These are phyloP conservation scores for Alternaria sp. DNA, from an alignment of 2,329 filamentous ascomycete species.

Conservation along the genomic window DNA sequence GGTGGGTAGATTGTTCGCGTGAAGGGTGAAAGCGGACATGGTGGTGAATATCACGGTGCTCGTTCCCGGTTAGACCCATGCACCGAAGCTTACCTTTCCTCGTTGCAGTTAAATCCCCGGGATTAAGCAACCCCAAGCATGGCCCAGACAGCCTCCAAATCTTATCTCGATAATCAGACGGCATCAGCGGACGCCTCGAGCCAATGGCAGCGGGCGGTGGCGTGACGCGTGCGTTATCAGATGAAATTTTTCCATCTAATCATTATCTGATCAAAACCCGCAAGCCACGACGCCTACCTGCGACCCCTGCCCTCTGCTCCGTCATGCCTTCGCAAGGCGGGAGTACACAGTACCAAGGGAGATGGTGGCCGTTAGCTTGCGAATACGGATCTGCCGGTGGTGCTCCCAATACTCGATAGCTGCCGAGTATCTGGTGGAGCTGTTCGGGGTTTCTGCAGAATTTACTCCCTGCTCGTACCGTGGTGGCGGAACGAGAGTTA, in stretches of 20 bases:
- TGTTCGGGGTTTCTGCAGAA: constrained; percentile 1
- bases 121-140: constrained; percentile 35
- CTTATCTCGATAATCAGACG: constrained; percentile 39
- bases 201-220: constrained; percentile 23
- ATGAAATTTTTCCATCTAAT: constrained; percentile 42
- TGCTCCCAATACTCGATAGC: constrained; percentile 2
- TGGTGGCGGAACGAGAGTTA: constrained; percentile 6
- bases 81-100: constrained; percentile 23
- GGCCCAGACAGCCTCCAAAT: constrained; percentile 29
- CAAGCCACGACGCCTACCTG: constrained; percentile 8
- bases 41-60: constrained; percentile 17
- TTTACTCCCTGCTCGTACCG: constrained; percentile 3
- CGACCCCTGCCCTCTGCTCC: constrained; percentile 3
- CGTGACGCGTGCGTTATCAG: constrained; percentile 31
- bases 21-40: constrained; percentile 19
- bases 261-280: constrained; percentile 39
- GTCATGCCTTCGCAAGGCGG: constrained; percentile 11
- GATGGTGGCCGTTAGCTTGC: constrained; percentile 4
- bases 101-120: constrained; percentile 23
- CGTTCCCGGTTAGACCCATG: constrained; percentile 22
- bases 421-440: constrained; percentile 1
- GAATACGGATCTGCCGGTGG: constrained; percentile 8
- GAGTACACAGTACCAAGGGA: constrained; percentile 1
- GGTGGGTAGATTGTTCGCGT: constrained; percentile 21
- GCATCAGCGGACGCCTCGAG: constrained; percentile 23